Base-by-base conservation (phyloP, 2,329 filamentous ascomycete species). In the Ophiosphaerella herpotricha region DNA sequence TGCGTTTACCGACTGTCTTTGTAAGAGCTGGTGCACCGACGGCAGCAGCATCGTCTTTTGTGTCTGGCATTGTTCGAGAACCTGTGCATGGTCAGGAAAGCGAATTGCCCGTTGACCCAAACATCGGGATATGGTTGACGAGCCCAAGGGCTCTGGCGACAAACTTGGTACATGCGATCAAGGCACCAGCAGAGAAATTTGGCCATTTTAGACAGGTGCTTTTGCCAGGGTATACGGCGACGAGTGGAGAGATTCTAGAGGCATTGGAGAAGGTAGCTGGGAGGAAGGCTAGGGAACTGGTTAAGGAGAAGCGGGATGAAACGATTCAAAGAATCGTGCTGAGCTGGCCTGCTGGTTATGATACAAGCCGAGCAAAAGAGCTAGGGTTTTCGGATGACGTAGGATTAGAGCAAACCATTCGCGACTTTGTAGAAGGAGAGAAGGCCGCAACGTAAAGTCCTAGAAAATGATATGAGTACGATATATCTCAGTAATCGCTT, bases 61-160 rank as follows among this genome's bases (percentile, higher is more conserved):
- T 86, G 8, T 85, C 80, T 0, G 84, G 84, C 11, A 86, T 87
- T 69, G 83, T 87, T 46, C 77, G 85, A 18, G 85, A 87, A 71
- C 84, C 85, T 0, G 75, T 87, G 61, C 75, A 79, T 33, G 83
- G 83, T 0, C 40, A 77, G 44, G 78, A 79, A 56, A 79, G 76
- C 38, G 68, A 78, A 26, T 61, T 85, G 13, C 82, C 83, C 1
- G 73, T 83, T 51, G 71, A 74, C 46, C 72, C 76, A 48, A 75
- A 78, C 36, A 81, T 83, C 39, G 75, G 82, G 42, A 76, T 82
- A 54, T 85, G 82, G 82, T 75, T 85, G 36, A 82, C 79, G 50
- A 82, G 79, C 39, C 82, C 82, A 6, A 75, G 76, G 39, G 81
- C 79, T 2, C 68, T 85, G 52, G 76, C 82, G 18, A 74, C 74